phyloP scores from a whole-genome alignment of 805 yeast genomes.

The Lipomyces oligophaga region DNA sequence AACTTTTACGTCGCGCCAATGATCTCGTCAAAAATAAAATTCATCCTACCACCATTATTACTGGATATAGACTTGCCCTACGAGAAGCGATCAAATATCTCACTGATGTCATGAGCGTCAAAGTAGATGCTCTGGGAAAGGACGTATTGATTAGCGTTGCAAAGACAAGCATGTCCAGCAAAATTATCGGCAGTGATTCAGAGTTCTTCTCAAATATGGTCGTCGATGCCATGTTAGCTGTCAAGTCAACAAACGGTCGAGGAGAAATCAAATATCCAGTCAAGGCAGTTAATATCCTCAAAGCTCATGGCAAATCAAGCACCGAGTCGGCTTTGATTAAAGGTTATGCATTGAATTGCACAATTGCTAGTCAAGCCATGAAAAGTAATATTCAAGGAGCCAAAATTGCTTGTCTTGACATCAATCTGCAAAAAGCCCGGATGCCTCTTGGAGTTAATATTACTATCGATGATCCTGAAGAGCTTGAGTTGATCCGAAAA shows the following conservation, averaged over 20 bases:
- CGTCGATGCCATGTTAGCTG: conserved; percentile 93
- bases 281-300: conserved; percentile 91
- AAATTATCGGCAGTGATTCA: conserved; percentile 90
- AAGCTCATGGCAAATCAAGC: conserved; percentile 94
- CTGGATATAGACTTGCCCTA: conserved; percentile 91
- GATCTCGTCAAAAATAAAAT: conserved; percentile 88
- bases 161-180: conserved; percentile 94
- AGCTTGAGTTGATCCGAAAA: conserved; percentile 84
- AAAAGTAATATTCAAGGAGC: conserved; percentile 63
- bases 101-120: conserved; percentile 74
- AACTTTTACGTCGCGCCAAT: conserved; percentile 85
- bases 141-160: conserved; percentile 88
- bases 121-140: conserved; percentile 74
- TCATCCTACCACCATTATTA: conserved; percentile 96
- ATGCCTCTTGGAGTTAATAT: conserved; percentile 99
- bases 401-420: conserved; percentile 81
- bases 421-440: conserved; percentile 90
- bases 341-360: conserved; percentile 96
- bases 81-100: conserved; percentile 87
- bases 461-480: conserved; percentile 95
- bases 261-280: conserved; percentile 93
- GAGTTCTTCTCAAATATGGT: conserved; percentile 87
- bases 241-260: conserved; percentile 79
- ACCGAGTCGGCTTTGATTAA: conserved; percentile 79
- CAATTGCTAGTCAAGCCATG: conserved; percentile 98